phyloP scores from a whole-genome alignment of 176 grass and related monocot genomes.

The Bonia amplexicaulis region DNA sequence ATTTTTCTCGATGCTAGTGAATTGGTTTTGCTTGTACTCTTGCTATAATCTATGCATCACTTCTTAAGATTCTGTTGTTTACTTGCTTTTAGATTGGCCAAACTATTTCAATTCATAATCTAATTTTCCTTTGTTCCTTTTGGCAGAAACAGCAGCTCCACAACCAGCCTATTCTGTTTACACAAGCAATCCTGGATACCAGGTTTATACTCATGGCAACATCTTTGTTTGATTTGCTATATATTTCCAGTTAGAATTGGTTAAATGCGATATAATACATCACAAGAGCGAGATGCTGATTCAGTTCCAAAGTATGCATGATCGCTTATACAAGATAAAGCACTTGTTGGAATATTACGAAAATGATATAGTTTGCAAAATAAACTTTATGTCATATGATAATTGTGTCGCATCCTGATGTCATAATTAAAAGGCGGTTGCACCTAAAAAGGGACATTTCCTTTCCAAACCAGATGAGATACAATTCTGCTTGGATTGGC shows the following conservation, averaged over 20 bases:
- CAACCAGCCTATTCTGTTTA: constrained; percentile 42
- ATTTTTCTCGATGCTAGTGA: not conserved
- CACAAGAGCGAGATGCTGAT: not conserved
- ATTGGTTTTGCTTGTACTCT: not conserved
- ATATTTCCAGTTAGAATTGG: not conserved
- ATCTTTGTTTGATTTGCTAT: not conserved
- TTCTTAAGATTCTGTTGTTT: not conserved
- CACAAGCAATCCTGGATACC: constrained; percentile 30
- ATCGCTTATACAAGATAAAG: not conserved
- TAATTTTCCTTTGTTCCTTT: constrained; percentile 17
- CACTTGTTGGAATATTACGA: not conserved
- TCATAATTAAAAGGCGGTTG: not conserved
- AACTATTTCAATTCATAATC: constrained; percentile 4
- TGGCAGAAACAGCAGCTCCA: not conserved
- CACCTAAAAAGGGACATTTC: not conserved
- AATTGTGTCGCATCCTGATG: not conserved
- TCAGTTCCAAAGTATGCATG: constrained; percentile 3
- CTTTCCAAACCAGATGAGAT: not conserved
- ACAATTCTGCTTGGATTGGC: not conserved
- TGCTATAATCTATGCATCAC: not conserved
- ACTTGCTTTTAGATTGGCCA: not conserved
- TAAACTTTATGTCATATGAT: not conserved
- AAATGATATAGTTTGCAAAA: not conserved
- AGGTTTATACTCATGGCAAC: constrained; percentile 35
- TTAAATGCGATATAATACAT: not conserved